phyloP scores from a whole-genome alignment of 1,139 yeast genomes.

The Suhomyces anneliseae region DNA sequence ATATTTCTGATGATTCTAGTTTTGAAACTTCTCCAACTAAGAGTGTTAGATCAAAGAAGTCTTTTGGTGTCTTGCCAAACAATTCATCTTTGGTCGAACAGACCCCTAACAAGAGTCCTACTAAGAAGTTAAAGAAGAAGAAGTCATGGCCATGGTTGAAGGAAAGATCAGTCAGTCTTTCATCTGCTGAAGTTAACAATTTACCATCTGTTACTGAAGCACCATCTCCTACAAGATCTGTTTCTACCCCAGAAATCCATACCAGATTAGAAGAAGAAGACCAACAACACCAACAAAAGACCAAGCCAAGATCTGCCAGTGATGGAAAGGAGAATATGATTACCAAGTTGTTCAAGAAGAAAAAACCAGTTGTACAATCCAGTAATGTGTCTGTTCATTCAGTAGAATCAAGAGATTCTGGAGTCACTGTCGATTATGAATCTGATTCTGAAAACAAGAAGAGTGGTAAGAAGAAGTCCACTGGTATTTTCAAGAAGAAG shows the following conservation, averaged over 20 bases:
- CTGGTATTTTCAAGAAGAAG: slow-evolving; percentile 30
- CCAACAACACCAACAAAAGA: slow-evolving; percentile 6
- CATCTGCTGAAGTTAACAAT: slow-evolving; percentile 24
- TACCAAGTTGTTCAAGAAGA: slow-evolving; percentile 46
- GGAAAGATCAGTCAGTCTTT: slow-evolving; percentile 35
- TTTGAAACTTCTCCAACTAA: slow-evolving; percentile 20
- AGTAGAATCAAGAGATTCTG: slow-evolving; percentile 18
- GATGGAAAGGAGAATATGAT: slow-evolving; percentile 43
- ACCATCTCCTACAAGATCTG: slow-evolving; percentile 28
- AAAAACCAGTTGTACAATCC: slow-evolving; percentile 20
- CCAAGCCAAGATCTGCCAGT: slow-evolving; percentile 3
- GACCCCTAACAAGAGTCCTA: slow-evolving; percentile 11
- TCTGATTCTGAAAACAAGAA: slow-evolving; percentile 25
- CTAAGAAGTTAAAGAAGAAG: slow-evolving; percentile 33
- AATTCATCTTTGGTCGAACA: slow-evolving; percentile 7
- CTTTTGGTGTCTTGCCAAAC: slow-evolving; percentile 24
- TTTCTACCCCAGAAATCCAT: slow-evolving; percentile 35
- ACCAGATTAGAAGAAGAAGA: slow-evolving; percentile 11
- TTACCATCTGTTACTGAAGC: slow-evolving; percentile 24
- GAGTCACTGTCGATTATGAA: slow-evolving; percentile 33
- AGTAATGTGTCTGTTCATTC: slow-evolving; percentile 5
- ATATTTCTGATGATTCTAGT: slow-evolving; percentile 14
- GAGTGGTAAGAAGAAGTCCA: slow-evolving; percentile 15
- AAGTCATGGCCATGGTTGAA: slow-evolving; percentile 45
- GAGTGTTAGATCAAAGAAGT: slow-evolving; percentile 22